Base-by-base conservation (phyloP, 768 basidiomycete species). In the Pisolithus tinctorius region DNA sequence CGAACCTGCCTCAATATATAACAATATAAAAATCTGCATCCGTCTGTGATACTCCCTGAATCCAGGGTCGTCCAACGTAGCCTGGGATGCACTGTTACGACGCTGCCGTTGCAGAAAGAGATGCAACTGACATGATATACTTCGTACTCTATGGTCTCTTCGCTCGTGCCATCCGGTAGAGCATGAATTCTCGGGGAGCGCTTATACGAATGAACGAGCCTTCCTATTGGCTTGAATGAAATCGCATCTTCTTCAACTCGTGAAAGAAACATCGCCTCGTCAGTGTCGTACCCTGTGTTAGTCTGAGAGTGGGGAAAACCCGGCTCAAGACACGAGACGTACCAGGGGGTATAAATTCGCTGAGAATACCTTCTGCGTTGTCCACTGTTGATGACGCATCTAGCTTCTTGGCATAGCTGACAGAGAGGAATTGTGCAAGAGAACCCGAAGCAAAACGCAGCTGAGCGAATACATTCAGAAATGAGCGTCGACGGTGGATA, bases 1-100 rank as follows among this genome's bases (percentile, higher is more conserved):
- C 11, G 89, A 92, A 3, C 94, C 96, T 10, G 81, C 96, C 64
- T 99, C 96, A 60, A 99, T 93, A 69, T 91, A 97, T 5, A 99
- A 74, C 50, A 95, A 65, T 56, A 97, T 91, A 66, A 96, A 97
- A 46, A 97, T 64, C 68, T 98, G 96, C 88, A 96, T 95, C 49
- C 81, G 74, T 16, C 86, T 78, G 63, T 97, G 95, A 54, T 91
- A 93, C 67, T 95, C 92, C 63, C 75, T 77, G 71, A 97, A 98
- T 11, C 90, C 94, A 6, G 87, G 80, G 0, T 91, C 89, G 51
- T 81, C 67, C 81, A 89, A 93, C 20, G 83, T 94, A 17, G 82
- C 71, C 93, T 97, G 60, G 46, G 45, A 34, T 14, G 34, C 25
- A 59, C 37, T 48, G 49, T 53, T 45, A 47, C 39, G n/a, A 10